These are phyloP conservation scores for Cucumis melo DNA, from an alignment of 306 rosid species.

Conservation along the genomic window DNA sequence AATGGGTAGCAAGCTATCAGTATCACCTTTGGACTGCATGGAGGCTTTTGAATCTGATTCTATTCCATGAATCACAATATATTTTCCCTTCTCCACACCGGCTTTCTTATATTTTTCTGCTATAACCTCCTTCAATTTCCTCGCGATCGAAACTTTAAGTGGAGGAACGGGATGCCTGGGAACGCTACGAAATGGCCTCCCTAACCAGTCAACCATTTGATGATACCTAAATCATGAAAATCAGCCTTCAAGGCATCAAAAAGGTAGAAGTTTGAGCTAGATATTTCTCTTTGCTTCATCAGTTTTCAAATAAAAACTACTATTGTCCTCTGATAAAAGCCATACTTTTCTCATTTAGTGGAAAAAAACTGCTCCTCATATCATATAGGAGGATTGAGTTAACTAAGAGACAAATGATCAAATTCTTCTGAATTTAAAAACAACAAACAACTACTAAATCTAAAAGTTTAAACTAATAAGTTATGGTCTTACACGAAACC, in stretches of 20 bases:
- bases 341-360: neutral
- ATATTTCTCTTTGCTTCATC: neutral
- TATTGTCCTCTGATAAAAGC: neutral
- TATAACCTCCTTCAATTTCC: constrained; percentile 70
- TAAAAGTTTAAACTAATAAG: neutral
- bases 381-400: neutral
- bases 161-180: constrained; percentile 50
- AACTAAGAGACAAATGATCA: neutral
- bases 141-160: constrained; percentile 52
- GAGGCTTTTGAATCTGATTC: constrained; percentile 82
- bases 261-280: neutral
- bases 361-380: neutral
- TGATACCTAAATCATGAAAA: constrained; percentile 54
- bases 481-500: neutral
- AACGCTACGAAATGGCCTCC: constrained; percentile 50
- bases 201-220: constrained; percentile 87
- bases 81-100: constrained; percentile 54
- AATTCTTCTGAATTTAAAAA: neutral
- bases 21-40: constrained; percentile 85
- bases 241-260: neutral
- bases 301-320: neutral
- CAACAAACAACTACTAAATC: neutral
- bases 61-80: constrained; percentile 74
- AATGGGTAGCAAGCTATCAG: constrained; percentile 76
- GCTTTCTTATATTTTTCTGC: constrained; percentile 48